Base-by-base conservation (phyloP, 2,329 filamentous ascomycete genomes). In the Nannizzia gypsea region DNA sequence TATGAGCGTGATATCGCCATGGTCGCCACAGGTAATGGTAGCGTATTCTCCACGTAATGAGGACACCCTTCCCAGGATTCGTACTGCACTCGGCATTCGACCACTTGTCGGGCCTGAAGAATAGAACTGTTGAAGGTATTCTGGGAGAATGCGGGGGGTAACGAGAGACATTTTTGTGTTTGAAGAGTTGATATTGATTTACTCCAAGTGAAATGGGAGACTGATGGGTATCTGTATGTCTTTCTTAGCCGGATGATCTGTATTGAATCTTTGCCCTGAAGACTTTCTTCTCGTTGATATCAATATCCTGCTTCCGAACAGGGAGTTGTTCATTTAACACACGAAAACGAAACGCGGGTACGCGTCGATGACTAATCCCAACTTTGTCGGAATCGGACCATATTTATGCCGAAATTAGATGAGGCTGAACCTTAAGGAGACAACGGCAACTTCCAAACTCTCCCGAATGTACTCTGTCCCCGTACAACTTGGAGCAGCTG, bases 21-120 rank as follows among this genome's bases (percentile, higher is more conserved):
- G 70, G 26, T 64, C 67, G 2, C 79, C 86, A 4, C 89, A 86
- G 60, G 96, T 90, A 31, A 97, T 81, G 4, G 84, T 83, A 0
- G 90, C 92, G 57, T 83, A 81, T 58, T 93, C 88, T 65, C 91
- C 91, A 57, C 86, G 85, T 24, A 97, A 79, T 68, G 93, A 86
- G 3, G 83, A 82, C 54, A 97, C 90, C 68, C 87, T 90, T 68
- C 93, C 93, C 3, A 95, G 80, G 59, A 97, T 79, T 67, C 90
- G 90, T 63, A 97, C 88, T 63, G 88, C 88, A 65, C 83, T 77
- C 69, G 81, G 74, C 56, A 76, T 73, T 54, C 50, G 50, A 60
- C 67, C 66, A 31, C 67, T 63, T 60, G 64, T 66, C 26, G 67
- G 60, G 60, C 66, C 67, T 54, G 72, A 81, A 65, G 80, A 79